Base-by-base conservation (phyloP, 495 filamentous ascomycete genomes). In the Neurospora intermedia region DNA sequence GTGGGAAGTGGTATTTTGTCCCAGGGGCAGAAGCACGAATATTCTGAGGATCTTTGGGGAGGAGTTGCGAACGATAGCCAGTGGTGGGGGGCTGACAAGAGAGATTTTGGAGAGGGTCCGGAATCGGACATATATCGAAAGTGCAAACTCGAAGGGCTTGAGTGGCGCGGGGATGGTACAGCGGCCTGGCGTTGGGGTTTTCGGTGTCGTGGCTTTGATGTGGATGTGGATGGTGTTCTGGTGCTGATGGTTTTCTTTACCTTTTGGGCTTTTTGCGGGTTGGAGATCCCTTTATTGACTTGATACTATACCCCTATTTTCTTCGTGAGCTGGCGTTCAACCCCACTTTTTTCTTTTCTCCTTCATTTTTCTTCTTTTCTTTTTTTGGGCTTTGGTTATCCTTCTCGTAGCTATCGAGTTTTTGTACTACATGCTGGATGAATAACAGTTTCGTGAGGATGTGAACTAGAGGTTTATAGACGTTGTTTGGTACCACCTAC, bases 1-100 rank as follows among this genome's bases (percentile, higher is more conserved):
- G 2, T 95, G 90, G 83, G 86, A 93, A 80, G 83, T 94, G n/a
- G 82, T 88, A 11, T 93, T 94, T 77, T 94, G 92, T 76, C 93
- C 92, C 0, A 78, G 79, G 4, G 92, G 91, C 0, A 82, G 90
- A 13, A 92, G 89, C 69, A 93, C 91, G 4, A 89, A 88, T 72
- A 94, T 93, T 46, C 77, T 93, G 20, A 77, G 80, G 4, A 83
- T 84, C 0, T 86, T 87, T 75, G 79, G 80, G 2, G 76, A 81
- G 13, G 79, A 88, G 78, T 74, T 88, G 43, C 72, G 74, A 6
- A 66, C 72, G 5, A 71, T 86, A 10, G 82, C 77, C n/a, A 71
- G 72, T 31, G 74, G 77, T 6, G 75, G 81, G 20, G 43, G 71
- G 2, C 35, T 70, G 39, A 73, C 70, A 6, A 31, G 45, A 10